A percentile compares a stretch with the other conserved stretches of the same genome.
Conservation (phyloP, 2,329 filamentous ascomycete genomes). For the Neofusicoccum kwambonambiense region DNA sequence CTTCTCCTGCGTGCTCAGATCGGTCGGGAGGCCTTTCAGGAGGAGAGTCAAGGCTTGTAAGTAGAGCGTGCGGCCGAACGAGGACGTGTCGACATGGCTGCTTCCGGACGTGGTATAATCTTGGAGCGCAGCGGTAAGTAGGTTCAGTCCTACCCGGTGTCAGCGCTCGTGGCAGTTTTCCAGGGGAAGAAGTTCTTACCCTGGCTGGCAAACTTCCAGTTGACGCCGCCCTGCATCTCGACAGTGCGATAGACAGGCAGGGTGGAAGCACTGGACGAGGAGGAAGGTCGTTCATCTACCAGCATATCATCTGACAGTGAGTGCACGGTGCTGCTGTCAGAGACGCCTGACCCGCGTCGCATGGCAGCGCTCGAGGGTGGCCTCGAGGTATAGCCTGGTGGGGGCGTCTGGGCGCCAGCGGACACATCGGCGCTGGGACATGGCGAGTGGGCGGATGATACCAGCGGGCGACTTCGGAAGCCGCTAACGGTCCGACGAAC, state of each 20-base stretch:
- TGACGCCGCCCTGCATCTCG: constrained; percentile 41
- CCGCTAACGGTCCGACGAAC: constrained; percentile 40
- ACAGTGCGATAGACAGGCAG: constrained; percentile 26
- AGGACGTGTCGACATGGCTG: constrained; percentile 34
- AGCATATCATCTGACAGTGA: constrained; percentile 10
- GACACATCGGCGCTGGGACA: background rate
- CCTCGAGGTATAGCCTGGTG: constrained; percentile 35
- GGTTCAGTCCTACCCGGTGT: constrained; percentile 42
- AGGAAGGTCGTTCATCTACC: constrained; percentile 10
- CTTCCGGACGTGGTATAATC: constrained; percentile 41
- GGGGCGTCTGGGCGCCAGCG: constrained; percentile 33
- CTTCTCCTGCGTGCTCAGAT: constrained; percentile 57
- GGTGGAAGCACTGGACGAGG: constrained; percentile 25
- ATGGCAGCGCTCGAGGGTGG: constrained; percentile 25
- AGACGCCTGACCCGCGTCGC: constrained; percentile 26
- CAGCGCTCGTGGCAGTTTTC: background rate
- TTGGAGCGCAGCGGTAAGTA: constrained; percentile 47
- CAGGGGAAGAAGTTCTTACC: constrained; percentile 32
- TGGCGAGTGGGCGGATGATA: constrained; percentile 11
- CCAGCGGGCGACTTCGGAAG: constrained; percentile 24
- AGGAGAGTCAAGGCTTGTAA: constrained; percentile 64
- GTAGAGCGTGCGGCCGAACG: constrained; percentile 62
- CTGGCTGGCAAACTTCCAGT: constrained; percentile 54
- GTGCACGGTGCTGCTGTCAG: constrained; percentile 8
- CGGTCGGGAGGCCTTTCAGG: constrained; percentile 59